These are phyloP conservation scores for Talaromyces sp. DNA, from an alignment of 2,329 filamentous ascomycete species.

Conservation along the genomic window DNA sequence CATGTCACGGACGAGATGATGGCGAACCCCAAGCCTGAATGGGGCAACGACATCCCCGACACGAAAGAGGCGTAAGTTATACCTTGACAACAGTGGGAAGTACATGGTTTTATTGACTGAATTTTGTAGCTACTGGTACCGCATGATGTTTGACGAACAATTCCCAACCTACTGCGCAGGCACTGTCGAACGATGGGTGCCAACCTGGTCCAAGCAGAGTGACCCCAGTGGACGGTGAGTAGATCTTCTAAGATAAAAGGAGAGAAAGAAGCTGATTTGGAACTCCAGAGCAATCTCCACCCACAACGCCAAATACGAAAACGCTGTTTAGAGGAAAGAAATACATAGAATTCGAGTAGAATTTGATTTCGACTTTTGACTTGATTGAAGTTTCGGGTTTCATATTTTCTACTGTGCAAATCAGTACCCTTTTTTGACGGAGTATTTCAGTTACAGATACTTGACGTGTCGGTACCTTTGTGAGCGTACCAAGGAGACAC, in stretches of 20 bases:
- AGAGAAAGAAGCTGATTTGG: constrained; percentile 1
- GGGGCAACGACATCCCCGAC: constrained; percentile 88
- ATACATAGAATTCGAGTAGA: neutral
- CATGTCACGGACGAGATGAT: constrained; percentile 96
- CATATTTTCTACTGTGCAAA: neutral
- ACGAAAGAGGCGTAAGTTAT: constrained; percentile 82
- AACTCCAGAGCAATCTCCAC: constrained; percentile 64
- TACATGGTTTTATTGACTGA: constrained; percentile 15
- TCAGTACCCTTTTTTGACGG: neutral
- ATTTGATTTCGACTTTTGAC: neutral
- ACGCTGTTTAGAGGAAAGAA: constrained; percentile 30
- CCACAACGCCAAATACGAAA: constrained; percentile 69
- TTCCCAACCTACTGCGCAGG: constrained; percentile 88
- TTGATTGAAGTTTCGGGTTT: neutral
- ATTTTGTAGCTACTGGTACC: constrained; percentile 78
- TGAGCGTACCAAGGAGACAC: neutral
- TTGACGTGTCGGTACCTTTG: neutral
- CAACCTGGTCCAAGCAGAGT: constrained; percentile 93
- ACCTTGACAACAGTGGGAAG: neutral
- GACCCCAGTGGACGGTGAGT: constrained; percentile 86
- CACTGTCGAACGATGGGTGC: constrained; percentile 94
- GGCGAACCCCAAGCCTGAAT: constrained; percentile 95
- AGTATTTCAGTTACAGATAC: neutral
- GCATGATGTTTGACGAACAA: constrained; percentile 97
- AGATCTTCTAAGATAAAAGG: neutral